Conservation (phyloP, 495 filamentous ascomycete genomes). For the Pyrenopolyporus hunteri region DNA sequence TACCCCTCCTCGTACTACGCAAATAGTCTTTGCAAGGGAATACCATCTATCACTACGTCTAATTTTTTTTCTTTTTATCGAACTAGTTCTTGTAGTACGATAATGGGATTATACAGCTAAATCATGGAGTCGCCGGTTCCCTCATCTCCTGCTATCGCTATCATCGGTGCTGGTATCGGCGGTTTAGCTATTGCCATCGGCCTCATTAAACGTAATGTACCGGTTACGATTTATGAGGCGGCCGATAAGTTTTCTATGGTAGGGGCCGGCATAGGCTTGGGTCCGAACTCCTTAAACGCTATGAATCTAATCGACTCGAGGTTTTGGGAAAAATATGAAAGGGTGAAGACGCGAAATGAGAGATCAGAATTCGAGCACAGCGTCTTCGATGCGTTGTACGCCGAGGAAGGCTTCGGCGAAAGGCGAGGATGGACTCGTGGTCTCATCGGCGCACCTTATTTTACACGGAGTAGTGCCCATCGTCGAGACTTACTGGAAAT, state of each 20-base stretch:
- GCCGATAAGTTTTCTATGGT: conserved; percentile 50
- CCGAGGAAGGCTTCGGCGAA: conserved; percentile 34
- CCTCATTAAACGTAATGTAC: conserved; percentile 51
- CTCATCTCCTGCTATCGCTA: conserved; percentile 43
- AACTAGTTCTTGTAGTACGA: no score
- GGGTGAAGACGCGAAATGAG: conserved; percentile 33
- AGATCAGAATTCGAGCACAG: conserved; percentile 30
- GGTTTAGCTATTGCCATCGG: conserved; percentile 56
- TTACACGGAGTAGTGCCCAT: conserved; percentile 35
- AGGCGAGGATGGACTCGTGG: conserved; percentile 35
- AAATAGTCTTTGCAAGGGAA: no score
- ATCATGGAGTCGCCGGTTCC: background rate
- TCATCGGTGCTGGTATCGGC: conserved; percentile 58
- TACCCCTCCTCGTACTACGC: no score
- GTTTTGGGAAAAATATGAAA: conserved; percentile 31
- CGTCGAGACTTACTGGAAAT: conserved; percentile 37
- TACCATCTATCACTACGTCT: no score
- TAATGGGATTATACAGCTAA: no score
- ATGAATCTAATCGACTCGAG: conserved; percentile 53
- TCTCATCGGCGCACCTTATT: conserved; percentile 37
- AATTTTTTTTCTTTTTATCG: no score
- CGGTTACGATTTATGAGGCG: conserved; percentile 55
- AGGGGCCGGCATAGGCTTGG: conserved; percentile 55
- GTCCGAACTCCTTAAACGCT: conserved; percentile 51
- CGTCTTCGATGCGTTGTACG: conserved; percentile 34